Evolutionary conservation across 2,329 filamentous ascomycete species (phyloP).

Genomic region (Paecilomyces niveus): DNA sequence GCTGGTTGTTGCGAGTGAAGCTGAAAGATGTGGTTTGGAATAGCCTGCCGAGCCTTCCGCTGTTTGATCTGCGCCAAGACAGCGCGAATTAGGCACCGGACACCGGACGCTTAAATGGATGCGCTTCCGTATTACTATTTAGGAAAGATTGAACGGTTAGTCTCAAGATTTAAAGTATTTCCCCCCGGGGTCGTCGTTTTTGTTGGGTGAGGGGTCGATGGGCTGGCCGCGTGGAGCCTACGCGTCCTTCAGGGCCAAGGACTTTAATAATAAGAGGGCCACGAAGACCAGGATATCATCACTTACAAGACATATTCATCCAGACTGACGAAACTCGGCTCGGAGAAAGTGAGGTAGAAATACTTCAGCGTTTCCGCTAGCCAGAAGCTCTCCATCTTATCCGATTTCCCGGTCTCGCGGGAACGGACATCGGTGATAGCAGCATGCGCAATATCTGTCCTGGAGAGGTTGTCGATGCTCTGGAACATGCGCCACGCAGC

Average conservation of each 20-base stretch:
- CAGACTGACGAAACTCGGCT: constrained; percentile 31
- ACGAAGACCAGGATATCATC: background rate
- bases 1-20: background rate
- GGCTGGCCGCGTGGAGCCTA: background rate
- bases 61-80: background rate
- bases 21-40: background rate
- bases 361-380: constrained; percentile 41
- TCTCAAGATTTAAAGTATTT: background rate
- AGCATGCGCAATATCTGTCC: constrained; percentile 38
- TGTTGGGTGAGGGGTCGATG: background rate
- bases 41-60: background rate
- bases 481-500: constrained; percentile 46
- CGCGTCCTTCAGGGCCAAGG: background rate
- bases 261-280: background rate
- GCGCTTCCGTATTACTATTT: constrained; percentile 33
- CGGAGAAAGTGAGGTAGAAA: constrained; percentile 39
- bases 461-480: constrained; percentile 36
- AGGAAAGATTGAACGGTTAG: background rate
- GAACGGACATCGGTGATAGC: constrained; percentile 36
- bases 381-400: constrained; percentile 42
- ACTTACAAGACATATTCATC: constrained; percentile 39
- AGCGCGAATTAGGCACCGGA: background rate
- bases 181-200: background rate
- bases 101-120: constrained; percentile 23
- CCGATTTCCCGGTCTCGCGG: constrained; percentile 17